Percentiles rank a stretch among this genome's conserved stretches.
These are phyloP conservation scores for Lasiodiplodia sp. DNA, from an alignment of 2,329 filamentous ascomycete genomes.

Conservation along the genomic window DNA sequence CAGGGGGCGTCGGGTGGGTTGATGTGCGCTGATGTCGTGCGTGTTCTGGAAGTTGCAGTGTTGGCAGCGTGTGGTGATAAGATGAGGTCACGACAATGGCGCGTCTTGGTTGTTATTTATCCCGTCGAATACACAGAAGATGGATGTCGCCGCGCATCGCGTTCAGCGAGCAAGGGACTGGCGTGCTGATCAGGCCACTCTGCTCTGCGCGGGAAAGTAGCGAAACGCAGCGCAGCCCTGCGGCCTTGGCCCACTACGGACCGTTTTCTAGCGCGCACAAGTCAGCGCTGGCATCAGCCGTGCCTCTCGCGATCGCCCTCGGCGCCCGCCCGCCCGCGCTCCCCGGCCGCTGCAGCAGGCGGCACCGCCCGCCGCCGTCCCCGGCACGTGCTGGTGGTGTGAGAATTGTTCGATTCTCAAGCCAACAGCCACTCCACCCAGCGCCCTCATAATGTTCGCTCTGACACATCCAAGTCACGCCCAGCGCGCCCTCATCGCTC, in stretches of 20 bases:
- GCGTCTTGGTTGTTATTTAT: conserved; percentile 29
- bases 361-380: conserved; percentile 9
- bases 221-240: conserved; percentile 23
- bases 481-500: background rate
- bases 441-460: conserved; percentile 1
- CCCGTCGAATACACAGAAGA: background rate
- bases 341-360: conserved; percentile 4
- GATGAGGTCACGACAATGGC: conserved; percentile 30
- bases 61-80: conserved; percentile 22
- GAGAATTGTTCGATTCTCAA: conserved; percentile 26
- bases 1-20: conserved; percentile 16
- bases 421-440: conserved; percentile 18
- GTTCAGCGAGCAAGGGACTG: background rate
- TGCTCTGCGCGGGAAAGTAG: conserved; percentile 2
- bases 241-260: background rate
- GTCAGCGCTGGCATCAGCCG: conserved; percentile 16
- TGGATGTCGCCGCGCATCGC: conserved; percentile 13
- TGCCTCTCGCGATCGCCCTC: conserved; percentile 26
- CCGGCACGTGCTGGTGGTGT: conserved; percentile 25
- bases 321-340: conserved; percentile 15
- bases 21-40: conserved; percentile 24
- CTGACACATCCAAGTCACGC: conserved; percentile 18
- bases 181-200: conserved; percentile 31
- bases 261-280: conserved; percentile 20
- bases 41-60: conserved; percentile 8